phyloP scores from a whole-genome alignment of 129 eudicot genomes.

The Helianthus annuus region HanXRQr2.0-SUNRISE NC_035446.2:6129835-6130334 shows the following conservation, averaged over 20 bases:
- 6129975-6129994: too few species aligned
- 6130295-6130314: not conserved
- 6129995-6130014: too few species aligned
- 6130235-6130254: not conserved
- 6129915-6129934: too few species aligned
- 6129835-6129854: too few species aligned
- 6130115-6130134: not conserved
- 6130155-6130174: not conserved
- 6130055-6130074: too few species aligned
- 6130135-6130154: not conserved
- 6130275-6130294: not conserved
- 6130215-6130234: not conserved
- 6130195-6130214: not conserved
- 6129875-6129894: too few species aligned
- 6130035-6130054: too few species aligned
- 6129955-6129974: too few species aligned
- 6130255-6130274: not conserved
- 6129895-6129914: too few species aligned
- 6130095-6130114: not conserved
- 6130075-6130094: not conserved
- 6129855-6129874: too few species aligned
- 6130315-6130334: not conserved
- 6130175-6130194: not conserved
- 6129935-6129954: too few species aligned
- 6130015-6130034: too few species aligned